Percentiles rank a stretch among this genome's conserved stretches.
Conservation (phyloP, 106 monocot genomes). For the Dioscorea dumetorum region DNA sequence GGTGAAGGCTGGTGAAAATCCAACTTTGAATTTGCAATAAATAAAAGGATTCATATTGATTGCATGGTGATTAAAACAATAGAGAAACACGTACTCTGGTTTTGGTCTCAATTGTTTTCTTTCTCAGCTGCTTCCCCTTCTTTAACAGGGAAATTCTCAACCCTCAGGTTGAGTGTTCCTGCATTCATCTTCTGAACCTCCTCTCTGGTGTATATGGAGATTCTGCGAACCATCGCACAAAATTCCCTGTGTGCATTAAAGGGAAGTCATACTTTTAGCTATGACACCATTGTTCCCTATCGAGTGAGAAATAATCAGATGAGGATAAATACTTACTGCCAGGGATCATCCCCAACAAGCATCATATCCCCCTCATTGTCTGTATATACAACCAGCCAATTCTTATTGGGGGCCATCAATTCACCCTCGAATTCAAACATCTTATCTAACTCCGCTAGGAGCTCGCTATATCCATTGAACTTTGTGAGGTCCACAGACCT, state of each 20-base stretch:
- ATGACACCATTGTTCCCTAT: no score
- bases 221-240: conserved; percentile 36
- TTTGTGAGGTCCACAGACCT: conserved; percentile 78
- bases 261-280: not conserved
- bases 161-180: conserved; percentile 7
- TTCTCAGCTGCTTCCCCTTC: not conserved
- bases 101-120: no score
- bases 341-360: conserved; percentile 93
- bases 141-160: not conserved
- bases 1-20: no score
- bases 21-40: no score
- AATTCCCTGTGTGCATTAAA: conserved; percentile 23
- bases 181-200: conserved; percentile 43
- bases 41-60: no score
- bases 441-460: conserved; percentile 54
- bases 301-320: not conserved
- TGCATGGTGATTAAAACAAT: no score
- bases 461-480: conserved; percentile 55
- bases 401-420: conserved; percentile 38
- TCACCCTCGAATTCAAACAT: conserved; percentile 85
- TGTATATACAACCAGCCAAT: conserved; percentile 72
- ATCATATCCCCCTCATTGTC: conserved; percentile 92
- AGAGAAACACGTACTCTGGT: no score
- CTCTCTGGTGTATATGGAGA: conserved; percentile 32
- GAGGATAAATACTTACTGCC: conserved; percentile 41